These are phyloP conservation scores for Picea glauca DNA, from an alignment of 75 land plant species.

Conservation along the genomic window DNA sequence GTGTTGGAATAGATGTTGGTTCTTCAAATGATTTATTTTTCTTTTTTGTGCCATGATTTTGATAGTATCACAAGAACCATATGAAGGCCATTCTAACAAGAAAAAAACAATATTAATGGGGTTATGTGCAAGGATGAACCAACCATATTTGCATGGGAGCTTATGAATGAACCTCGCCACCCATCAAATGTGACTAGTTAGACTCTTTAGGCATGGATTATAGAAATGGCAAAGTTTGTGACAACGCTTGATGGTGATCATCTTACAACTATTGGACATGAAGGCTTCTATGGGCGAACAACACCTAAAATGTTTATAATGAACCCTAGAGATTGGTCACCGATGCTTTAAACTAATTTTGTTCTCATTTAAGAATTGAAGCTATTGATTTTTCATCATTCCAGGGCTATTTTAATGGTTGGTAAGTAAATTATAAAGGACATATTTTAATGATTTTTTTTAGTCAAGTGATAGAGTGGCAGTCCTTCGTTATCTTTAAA, in stretches of 20 bases:
- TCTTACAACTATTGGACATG: no score
- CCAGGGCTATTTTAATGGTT: slow-evolving; percentile 79
- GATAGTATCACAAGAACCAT: slow-evolving; percentile 48
- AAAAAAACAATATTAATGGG: slow-evolving; percentile 51
- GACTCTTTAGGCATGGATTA: slow-evolving; percentile 73
- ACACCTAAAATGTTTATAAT: slow-evolving; percentile 24
- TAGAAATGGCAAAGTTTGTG: slow-evolving; percentile 68
- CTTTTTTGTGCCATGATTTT: slow-evolving; percentile 32
- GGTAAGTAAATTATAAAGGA: slow-evolving; percentile 31
- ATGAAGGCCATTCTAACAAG: slow-evolving; percentile 71
- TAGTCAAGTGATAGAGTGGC: neutral
- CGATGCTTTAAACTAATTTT: slow-evolving; percentile 69
- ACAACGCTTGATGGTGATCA: no score
- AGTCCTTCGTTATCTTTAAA: neutral
- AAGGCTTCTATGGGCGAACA: no score
- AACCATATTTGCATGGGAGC: slow-evolving; percentile 80
- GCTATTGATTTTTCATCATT: slow-evolving; percentile 83
- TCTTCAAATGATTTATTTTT: slow-evolving; percentile 65
- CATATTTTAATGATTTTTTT: neutral
- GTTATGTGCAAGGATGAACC: slow-evolving; percentile 68
- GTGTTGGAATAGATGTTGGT: slow-evolving; percentile 35
- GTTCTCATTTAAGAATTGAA: slow-evolving; percentile 50
- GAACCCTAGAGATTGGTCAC: slow-evolving; percentile 56
- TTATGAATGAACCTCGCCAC: slow-evolving; percentile 83
- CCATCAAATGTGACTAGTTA: slow-evolving; percentile 47